phyloP scores from a whole-genome alignment of 2,329 filamentous ascomycete species.

The Zymoseptoria tritici region DNA sequence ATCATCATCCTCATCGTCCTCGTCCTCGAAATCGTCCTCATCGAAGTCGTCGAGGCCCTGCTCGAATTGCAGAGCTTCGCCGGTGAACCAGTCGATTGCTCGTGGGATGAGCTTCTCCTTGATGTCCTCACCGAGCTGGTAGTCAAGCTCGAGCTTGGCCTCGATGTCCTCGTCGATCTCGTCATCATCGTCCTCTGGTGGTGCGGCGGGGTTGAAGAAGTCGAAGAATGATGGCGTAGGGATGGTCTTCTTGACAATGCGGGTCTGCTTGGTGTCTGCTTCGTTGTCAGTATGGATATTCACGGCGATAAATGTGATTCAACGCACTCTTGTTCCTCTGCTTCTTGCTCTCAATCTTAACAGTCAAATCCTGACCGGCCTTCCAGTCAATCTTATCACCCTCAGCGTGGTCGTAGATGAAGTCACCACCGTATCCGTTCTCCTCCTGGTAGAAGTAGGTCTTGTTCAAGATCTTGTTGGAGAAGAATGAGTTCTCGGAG shows the following conservation, averaged over 20 bases:
- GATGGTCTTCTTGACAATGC: slow-evolving; percentile 97
- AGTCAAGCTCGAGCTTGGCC: slow-evolving; percentile 95
- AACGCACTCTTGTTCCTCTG: slow-evolving; percentile 96
- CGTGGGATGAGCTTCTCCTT: slow-evolving; percentile 99
- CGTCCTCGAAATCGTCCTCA: slow-evolving; percentile 76
- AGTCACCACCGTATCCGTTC: slow-evolving; percentile 96
- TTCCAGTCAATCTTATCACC: slow-evolving; percentile 98
- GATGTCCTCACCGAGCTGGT: slow-evolving; percentile 97
- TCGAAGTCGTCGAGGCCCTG: slow-evolving; percentile 82
- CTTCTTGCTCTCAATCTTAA: slow-evolving; percentile 97
- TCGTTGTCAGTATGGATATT: not conserved
- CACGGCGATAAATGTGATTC: not conserved
- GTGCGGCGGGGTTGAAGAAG: slow-evolving; percentile 94
- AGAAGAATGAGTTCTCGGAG: slow-evolving; percentile 89
- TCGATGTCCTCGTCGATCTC: slow-evolving; percentile 86
- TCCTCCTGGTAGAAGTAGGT: slow-evolving; percentile 99
- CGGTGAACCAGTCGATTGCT: slow-evolving; percentile 98
- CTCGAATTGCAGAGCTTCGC: slow-evolving; percentile 94
- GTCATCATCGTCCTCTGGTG: slow-evolving; percentile 70
- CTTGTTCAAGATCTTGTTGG: slow-evolving; percentile 94
- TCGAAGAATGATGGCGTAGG: slow-evolving; percentile 96
- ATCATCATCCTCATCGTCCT: slow-evolving; percentile 88
- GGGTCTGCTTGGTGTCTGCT: slow-evolving; percentile 95
- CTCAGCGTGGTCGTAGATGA: slow-evolving; percentile 98
- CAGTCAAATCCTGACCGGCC: slow-evolving; percentile 82